Evolutionary conservation across 176 grass and related monocot species (phyloP), one percentile per base, ranked within the genome.

Genomic region (Juncus effusus): DNA sequence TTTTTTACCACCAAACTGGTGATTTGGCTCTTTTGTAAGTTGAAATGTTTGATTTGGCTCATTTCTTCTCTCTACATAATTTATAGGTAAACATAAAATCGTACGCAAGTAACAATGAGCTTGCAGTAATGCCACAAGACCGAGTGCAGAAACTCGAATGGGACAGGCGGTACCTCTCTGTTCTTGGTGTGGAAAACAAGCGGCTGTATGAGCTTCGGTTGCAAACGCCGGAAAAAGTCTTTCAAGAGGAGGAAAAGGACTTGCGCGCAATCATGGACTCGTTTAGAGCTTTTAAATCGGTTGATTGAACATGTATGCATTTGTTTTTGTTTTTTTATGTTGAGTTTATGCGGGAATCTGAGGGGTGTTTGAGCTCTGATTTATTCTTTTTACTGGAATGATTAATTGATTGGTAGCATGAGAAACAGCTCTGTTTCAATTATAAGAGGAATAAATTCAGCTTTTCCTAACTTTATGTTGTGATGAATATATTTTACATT

Each of bases 1-100:
- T n/a, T n/a, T n/a, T n/a, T n/a, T n/a, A n/a, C n/a, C n/a, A n/a
- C n/a, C n/a, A n/a, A n/a, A n/a, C n/a, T n/a, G n/a, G n/a, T n/a
- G n/a, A n/a, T n/a, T n/a, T n/a, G n/a, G n/a, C n/a, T n/a, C n/a
- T n/a, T n/a, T n/a, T n/a, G n/a, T n/a, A n/a, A n/a, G n/a, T n/a
- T n/a, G n/a, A n/a, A n/a, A n/a, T n/a, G n/a, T n/a, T n/a, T 47
- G 44, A 47, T 47, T 47, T 47, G 6, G 44, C 6, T 47, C 2
- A 9, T 47, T 47, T 47, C 6, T 6, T 47, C 9, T 1, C 44
- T 47, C 44, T 47, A 47, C 11, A 4, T 56, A 12, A 41, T 36
- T 62, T 80, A 36, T 60, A 99, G 95, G 95, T 87, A 19, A 99
- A 94, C 76, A 99, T 93, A 56, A 99, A 93, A 64, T 99, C 95